These are phyloP conservation scores for Tritrichomonas musculus DNA, from an alignment of 208 protist genomes.

Conservation along the genomic window DNA sequence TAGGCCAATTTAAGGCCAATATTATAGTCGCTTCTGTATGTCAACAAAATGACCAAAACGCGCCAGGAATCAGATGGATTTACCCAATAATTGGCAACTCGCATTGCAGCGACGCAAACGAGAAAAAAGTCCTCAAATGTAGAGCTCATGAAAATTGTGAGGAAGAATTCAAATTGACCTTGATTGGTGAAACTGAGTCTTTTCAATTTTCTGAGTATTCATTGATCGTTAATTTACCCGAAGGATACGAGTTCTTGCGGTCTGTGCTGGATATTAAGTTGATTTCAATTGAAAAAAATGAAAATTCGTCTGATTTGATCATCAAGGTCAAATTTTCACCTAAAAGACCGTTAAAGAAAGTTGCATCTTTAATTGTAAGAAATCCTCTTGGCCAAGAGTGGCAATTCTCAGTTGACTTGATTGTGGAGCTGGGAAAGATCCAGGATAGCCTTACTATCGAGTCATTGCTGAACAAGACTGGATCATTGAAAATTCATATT, in stretches of 20 bases:
- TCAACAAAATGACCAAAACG: not conserved
- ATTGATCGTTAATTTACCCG: not conserved
- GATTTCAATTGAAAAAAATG: not conserved
- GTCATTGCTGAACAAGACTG: slow-evolving; percentile 1
- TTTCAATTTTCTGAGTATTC: not conserved
- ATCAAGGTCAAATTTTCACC: not conserved
- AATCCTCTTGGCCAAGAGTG: slow-evolving; percentile 29
- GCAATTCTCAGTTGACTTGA: not conserved
- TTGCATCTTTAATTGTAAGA: not conserved
- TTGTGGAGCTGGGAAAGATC: not conserved
- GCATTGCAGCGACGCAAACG: not conserved
- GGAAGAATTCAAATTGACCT: not conserved
- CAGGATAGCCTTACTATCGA: not conserved
- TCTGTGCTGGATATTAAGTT: not conserved
- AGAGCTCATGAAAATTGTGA: not conserved
- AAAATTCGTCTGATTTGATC: not conserved
- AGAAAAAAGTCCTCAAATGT: not conserved
- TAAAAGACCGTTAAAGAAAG: not conserved
- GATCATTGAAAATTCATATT: not conserved
- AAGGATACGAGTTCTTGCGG: not conserved
- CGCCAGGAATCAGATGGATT: not conserved
- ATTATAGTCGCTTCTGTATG: not conserved
- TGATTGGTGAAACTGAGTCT: not conserved
- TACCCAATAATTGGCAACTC: slow-evolving; percentile 24
- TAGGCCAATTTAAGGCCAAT: not conserved